Conservation (phyloP, 2,329 filamentous ascomycete species). For the Aspergillus proliferans region DNA sequence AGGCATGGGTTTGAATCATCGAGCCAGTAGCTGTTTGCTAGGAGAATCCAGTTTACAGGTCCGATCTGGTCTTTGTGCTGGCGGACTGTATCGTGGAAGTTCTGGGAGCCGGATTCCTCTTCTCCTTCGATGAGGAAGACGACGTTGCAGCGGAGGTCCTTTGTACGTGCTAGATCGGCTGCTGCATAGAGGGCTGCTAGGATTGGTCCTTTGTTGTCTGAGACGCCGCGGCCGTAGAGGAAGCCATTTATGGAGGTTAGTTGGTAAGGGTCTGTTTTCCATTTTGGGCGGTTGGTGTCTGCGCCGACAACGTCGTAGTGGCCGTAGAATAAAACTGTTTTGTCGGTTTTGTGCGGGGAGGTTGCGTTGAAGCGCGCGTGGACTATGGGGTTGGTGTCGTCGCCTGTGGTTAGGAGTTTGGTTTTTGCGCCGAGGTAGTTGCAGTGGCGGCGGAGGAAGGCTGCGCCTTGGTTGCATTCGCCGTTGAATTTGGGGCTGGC, state of each 20-base stretch:
- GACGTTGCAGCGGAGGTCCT: slow-evolving; percentile 77
- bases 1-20: slow-evolving; percentile 93
- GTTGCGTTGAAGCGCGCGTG: slow-evolving; percentile 80
- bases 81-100: slow-evolving; percentile 77
- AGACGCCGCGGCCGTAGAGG: slow-evolving; percentile 90
- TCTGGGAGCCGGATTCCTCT: slow-evolving; percentile 87
- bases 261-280: slow-evolving; percentile 83
- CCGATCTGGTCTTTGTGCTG: slow-evolving; percentile 80
- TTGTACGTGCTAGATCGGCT: slow-evolving; percentile 78
- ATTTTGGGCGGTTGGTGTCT: slow-evolving; percentile 73
- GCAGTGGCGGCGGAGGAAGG: slow-evolving; percentile 82
- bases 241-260: slow-evolving; percentile 86
- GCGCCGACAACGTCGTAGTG: slow-evolving; percentile 97
- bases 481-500: slow-evolving; percentile 78
- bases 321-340: slow-evolving; percentile 91
- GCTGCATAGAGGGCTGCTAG: slow-evolving; percentile 91
- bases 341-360: slow-evolving; percentile 58
- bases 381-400: slow-evolving; percentile 83
- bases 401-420: slow-evolving; percentile 78
- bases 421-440: slow-evolving; percentile 85
- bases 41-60: slow-evolving; percentile 83
- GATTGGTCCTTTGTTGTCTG: slow-evolving; percentile 95
- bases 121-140: slow-evolving; percentile 95
- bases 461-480: slow-evolving; percentile 87
- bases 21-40: slow-evolving; percentile 98